A percentile compares a stretch with the other conserved stretches of the same genome.
Evolutionary conservation across 306 rosid genomes (phyloP).

Genomic region (Fragaria vesca): DNA sequence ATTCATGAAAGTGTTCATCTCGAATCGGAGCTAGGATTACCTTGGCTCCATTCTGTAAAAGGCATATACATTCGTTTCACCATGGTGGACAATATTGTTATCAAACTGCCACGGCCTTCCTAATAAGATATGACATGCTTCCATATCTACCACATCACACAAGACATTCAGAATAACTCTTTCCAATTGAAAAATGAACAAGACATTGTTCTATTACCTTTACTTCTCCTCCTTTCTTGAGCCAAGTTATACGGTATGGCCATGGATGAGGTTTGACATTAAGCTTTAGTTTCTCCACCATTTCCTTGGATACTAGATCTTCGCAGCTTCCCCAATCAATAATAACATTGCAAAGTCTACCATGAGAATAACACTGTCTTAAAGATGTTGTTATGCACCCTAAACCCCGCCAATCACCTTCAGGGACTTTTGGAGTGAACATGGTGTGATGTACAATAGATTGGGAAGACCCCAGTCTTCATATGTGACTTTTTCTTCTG

Average conservation of each 20-base stretch:
- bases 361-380: neutral
- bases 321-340: neutral
- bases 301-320: neutral
- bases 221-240: neutral
- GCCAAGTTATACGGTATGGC: neutral
- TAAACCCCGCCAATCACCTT: neutral
- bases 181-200: neutral
- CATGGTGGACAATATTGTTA: neutral
- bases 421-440: neutral
- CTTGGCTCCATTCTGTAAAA: neutral
- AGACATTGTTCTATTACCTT: neutral
- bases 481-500: too few species aligned
- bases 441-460: neutral
- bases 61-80: neutral
- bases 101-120: neutral
- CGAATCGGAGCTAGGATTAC: neutral
- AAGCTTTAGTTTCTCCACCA: neutral
- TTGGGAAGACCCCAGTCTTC: too few species aligned
- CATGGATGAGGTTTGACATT: neutral
- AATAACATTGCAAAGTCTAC: neutral
- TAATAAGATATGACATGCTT: neutral
- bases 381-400: neutral
- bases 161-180: neutral
- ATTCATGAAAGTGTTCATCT: neutral
- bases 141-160: neutral